Evolutionary conservation across 352 stramenopile species (phyloP).

Genomic region (Globisporangium okanoganense): DNA sequence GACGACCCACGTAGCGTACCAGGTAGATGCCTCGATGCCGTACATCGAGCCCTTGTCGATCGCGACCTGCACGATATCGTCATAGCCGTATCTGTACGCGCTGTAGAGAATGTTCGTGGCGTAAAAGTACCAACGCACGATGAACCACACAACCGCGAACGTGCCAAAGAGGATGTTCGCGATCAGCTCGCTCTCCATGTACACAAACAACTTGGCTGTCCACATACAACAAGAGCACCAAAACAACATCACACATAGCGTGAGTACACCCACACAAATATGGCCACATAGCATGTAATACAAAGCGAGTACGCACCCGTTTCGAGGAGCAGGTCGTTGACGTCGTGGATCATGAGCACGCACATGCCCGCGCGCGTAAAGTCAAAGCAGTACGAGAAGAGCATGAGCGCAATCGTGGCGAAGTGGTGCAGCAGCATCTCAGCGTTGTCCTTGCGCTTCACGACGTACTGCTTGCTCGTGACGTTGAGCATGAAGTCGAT

Average conservation of each 20-base stretch:
- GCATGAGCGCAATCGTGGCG: slow-evolving; percentile 72
- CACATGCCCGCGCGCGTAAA: slow-evolving; percentile 67
- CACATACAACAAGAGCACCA: neutral
- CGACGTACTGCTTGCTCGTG: slow-evolving; percentile 75
- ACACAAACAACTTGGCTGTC: slow-evolving; percentile 76
- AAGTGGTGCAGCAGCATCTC: slow-evolving; percentile 84
- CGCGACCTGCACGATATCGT: slow-evolving; percentile 48
- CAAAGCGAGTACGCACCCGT: slow-evolving; percentile 25
- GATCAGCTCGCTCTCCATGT: slow-evolving; percentile 59
- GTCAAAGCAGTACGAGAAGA: slow-evolving; percentile 72
- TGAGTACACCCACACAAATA: slow-evolving; percentile 4
- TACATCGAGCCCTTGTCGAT: slow-evolving; percentile 32
- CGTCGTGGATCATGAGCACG: slow-evolving; percentile 81
- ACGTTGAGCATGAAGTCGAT: slow-evolving; percentile 84
- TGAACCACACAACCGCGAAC: slow-evolving; percentile 70
- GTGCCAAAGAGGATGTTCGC: slow-evolving; percentile 68
- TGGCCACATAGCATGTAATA: neutral
- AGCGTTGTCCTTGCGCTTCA: slow-evolving; percentile 81
- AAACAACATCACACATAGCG: neutral
- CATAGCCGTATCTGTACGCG: slow-evolving; percentile 46
- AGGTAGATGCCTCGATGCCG: slow-evolving; percentile 34
- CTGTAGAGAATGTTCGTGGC: slow-evolving; percentile 73
- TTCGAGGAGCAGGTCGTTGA: slow-evolving; percentile 75
- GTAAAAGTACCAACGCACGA: slow-evolving; percentile 70
- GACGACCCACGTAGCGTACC: slow-evolving; percentile 53